These are phyloP conservation scores for Skeletonema menzelii DNA, from an alignment of 108 stramenopile species.

Conservation along the genomic window DNA sequence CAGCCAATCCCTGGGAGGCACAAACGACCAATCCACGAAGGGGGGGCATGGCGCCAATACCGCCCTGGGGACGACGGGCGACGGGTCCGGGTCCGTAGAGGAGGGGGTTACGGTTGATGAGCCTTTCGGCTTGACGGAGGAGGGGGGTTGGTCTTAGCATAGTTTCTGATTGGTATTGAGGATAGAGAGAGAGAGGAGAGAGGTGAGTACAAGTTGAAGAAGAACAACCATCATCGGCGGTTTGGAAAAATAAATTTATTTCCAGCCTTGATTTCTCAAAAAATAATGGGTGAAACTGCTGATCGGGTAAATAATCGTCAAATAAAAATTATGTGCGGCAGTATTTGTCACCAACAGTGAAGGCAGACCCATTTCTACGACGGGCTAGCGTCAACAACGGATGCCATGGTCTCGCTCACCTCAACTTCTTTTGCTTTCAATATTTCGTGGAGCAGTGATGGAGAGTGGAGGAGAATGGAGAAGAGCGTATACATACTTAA, in stretches of 20 bases:
- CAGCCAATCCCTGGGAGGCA: slow-evolving; percentile 61
- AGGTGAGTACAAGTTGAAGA: not conserved
- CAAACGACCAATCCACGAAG: slow-evolving; percentile 66
- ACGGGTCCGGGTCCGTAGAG: slow-evolving; percentile 86
- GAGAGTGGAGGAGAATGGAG: too few species aligned
- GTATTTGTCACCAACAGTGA: not conserved
- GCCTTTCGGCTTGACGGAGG: slow-evolving; percentile 34
- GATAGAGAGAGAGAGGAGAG: not conserved
- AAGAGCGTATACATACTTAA: too few species aligned
- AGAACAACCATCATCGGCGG: not conserved
- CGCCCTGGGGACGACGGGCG: slow-evolving; percentile 61
- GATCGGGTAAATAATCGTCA: not conserved
- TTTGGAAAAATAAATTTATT: not conserved
- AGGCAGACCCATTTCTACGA: not conserved
- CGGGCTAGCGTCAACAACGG: not conserved
- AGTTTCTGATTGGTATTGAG: not conserved
- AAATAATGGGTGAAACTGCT: not conserved
- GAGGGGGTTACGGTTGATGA: slow-evolving; percentile 68
- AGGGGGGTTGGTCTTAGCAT: not conserved
- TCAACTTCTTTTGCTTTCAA: not conserved
- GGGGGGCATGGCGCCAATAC: slow-evolving; percentile 72
- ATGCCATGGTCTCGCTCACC: not conserved
- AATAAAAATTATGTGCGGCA: not conserved
- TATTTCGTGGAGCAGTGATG: not conserved
- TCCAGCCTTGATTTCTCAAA: not conserved